These are phyloP conservation scores for Russula sp. DNA, from an alignment of 768 basidiomycete genomes.

Conservation along the genomic window DNA sequence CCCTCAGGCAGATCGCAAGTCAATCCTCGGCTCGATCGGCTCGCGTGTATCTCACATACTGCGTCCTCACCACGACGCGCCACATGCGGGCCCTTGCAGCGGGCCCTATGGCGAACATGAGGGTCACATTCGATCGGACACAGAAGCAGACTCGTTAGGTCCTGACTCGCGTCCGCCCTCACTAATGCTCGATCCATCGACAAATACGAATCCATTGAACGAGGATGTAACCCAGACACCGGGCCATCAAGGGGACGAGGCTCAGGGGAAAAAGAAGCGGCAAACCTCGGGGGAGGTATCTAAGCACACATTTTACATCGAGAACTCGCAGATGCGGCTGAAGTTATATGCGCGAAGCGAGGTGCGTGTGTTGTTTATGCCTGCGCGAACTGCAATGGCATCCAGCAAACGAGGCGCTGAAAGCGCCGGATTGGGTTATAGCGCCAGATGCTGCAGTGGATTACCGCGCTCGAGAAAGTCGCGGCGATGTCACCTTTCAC, in stretches of 20 bases:
- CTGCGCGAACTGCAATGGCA: background rate
- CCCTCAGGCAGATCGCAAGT: constrained; percentile 28
- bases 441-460: constrained; percentile 98
- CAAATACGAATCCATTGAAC: constrained; percentile 55
- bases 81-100: constrained; percentile 5
- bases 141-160: constrained; percentile 19
- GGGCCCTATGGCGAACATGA: constrained; percentile 4
- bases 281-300: constrained; percentile 59
- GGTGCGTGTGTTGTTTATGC: constrained; percentile 35
- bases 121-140: constrained; percentile 16
- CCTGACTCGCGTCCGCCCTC: constrained; percentile 35
- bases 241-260: constrained; percentile 27
- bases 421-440: constrained; percentile 27
- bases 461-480: constrained; percentile 81
- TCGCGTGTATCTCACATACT: constrained; percentile 30
- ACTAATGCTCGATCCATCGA: constrained; percentile 77
- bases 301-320: constrained; percentile 91
- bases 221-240: constrained; percentile 27
- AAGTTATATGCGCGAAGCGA: constrained; percentile 87
- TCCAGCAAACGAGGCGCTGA: background rate
- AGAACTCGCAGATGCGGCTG: constrained; percentile 84
- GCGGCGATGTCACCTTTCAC: constrained; percentile 73
- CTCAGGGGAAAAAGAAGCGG: constrained; percentile 43
- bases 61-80: constrained; percentile 1
- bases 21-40: constrained; percentile 42